Percentiles rank a stretch among this genome's conserved stretches.
Conservation (phyloP, 352 stramenopile species). For the Phytophthora hybrid region DNA sequence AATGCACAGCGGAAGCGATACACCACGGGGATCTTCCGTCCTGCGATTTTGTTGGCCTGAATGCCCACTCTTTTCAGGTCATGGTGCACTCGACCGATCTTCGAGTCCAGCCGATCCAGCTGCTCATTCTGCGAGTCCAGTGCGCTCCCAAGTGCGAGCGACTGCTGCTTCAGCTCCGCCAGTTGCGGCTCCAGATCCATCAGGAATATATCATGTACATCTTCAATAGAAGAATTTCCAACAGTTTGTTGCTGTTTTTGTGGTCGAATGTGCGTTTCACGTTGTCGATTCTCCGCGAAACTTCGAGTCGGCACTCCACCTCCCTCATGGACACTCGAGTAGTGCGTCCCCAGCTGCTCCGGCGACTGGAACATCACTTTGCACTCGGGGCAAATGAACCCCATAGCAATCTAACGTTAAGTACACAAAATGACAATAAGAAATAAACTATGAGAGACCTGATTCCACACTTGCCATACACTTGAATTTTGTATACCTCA, state of each 20-base stretch:
- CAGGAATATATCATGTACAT: constrained; percentile 60
- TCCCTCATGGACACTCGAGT: constrained; percentile 54
- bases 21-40: constrained; percentile 42
- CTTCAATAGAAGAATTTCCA: constrained; percentile 6
- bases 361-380: constrained; percentile 71
- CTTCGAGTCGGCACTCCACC: not conserved
- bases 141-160: constrained; percentile 63
- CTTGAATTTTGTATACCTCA: constrained; percentile 21
- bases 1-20: constrained; percentile 81
- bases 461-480: not conserved
- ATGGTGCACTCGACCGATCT: constrained; percentile 71
- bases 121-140: constrained; percentile 73
- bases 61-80: constrained; percentile 76
- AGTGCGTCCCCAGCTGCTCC: constrained; percentile 67
- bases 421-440: constrained; percentile 1
- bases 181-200: constrained; percentile 64
- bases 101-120: constrained; percentile 66
- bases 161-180: constrained; percentile 73
- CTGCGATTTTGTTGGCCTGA: constrained; percentile 66
- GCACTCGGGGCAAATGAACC: constrained; percentile 87
- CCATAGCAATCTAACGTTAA: constrained; percentile 72
- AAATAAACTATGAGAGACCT: not conserved
- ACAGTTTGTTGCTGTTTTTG: constrained; percentile 12
- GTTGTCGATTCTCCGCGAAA: not conserved
- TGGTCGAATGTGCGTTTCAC: not conserved